Conservation (phyloP, 2,329 filamentous ascomycete genomes). For the Diaporthe ampelina region DNA sequence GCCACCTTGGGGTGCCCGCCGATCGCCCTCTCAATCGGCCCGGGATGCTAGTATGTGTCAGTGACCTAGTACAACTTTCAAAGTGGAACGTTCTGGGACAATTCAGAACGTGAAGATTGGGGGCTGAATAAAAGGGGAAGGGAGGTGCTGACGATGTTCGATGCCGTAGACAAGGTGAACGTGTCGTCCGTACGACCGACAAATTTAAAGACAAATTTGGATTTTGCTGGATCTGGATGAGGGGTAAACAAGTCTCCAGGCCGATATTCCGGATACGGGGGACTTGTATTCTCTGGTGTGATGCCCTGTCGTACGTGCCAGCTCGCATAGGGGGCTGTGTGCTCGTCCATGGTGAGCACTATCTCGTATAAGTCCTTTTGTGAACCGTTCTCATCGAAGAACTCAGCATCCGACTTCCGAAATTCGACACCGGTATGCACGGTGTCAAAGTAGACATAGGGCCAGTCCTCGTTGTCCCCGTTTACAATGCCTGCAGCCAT, state of each 20-base stretch:
- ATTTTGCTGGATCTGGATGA: conserved; percentile 44
- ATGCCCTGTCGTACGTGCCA: conserved; percentile 37
- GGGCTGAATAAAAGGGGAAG: too few relatives aligned
- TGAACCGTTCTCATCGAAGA: conserved; percentile 31
- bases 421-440: conserved; percentile 42
- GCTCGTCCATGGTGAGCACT: conserved; percentile 40
- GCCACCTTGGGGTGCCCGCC: conserved; percentile 17
- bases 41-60: not conserved
- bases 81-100: too few relatives aligned
- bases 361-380: conserved; percentile 42
- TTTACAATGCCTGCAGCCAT: conserved; percentile 35
- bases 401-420: conserved; percentile 37
- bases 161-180: conserved; percentile 35
- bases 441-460: conserved; percentile 43
- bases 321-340: conserved; percentile 39
- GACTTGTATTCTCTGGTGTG: conserved; percentile 28
- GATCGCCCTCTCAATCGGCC: conserved; percentile 30
- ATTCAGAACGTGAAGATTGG: too few relatives aligned
- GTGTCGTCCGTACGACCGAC: conserved; percentile 44
- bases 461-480: conserved; percentile 41
- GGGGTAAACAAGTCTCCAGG: conserved; percentile 44
- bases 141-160: conserved; percentile 12
- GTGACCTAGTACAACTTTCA: too few relatives aligned
- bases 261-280: conserved; percentile 35
- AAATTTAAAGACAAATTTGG: conserved; percentile 42